Evolutionary conservation across 1,284 basidiomycete genomes (phyloP).

Genomic region (Boletellus deceptivus): DNA sequence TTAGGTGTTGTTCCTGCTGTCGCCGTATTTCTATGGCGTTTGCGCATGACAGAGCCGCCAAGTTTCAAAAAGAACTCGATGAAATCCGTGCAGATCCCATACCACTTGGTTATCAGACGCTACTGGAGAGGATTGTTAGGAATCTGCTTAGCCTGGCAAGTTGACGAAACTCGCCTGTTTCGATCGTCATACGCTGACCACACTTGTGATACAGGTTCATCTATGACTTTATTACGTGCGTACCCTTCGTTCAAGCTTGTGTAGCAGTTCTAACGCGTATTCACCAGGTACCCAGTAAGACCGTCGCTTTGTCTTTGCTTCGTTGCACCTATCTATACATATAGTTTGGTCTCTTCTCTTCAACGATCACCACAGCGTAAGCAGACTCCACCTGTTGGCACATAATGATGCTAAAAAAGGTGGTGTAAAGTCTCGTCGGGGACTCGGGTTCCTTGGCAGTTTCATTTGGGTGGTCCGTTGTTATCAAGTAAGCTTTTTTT

Average conservation of each 20-base stretch:
- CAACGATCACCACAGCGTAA: conserved; percentile 71
- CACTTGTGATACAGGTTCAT: conserved; percentile 56
- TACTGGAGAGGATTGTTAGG: conserved; percentile 74
- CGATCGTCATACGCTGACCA: background rate
- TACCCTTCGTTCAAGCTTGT: conserved; percentile 12
- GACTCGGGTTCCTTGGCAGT: conserved; percentile 47
- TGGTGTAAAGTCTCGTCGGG: conserved; percentile 54
- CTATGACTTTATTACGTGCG: conserved; percentile 78
- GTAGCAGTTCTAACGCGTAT: conserved; percentile 1
- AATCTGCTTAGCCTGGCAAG: conserved; percentile 69
- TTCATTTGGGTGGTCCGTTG: conserved; percentile 74
- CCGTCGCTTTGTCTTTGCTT: background rate
- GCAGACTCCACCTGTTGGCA: conserved; percentile 11
- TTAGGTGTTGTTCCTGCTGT: conserved; percentile 82
- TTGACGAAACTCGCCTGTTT: background rate
- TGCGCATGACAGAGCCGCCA: conserved; percentile 79
- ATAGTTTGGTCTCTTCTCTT: conserved; percentile 83
- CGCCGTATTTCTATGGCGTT: conserved; percentile 82
- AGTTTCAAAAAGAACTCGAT: conserved; percentile 75
- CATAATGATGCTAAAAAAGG: background rate
- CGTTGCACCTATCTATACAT: background rate
- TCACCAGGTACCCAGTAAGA: conserved; percentile 57
- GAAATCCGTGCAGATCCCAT: conserved; percentile 73
- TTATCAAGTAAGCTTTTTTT: conserved; percentile 62
- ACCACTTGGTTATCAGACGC: conserved; percentile 74